These are phyloP conservation scores for Parasarocladium wereldwijsianum DNA, from an alignment of 2,329 filamentous ascomycete species.

Conservation along the genomic window DNA sequence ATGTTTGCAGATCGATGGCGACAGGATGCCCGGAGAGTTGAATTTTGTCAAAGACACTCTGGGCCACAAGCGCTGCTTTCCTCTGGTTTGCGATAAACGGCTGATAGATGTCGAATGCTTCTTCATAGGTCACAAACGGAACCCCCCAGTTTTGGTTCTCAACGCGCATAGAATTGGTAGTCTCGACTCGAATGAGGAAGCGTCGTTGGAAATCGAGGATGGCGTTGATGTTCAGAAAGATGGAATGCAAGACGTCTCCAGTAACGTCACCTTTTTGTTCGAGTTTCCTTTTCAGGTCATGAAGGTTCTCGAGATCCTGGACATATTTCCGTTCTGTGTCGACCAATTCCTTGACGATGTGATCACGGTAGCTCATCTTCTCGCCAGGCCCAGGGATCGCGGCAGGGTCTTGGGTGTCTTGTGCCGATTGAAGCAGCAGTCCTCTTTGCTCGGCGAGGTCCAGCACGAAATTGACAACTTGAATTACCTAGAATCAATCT, in stretches of 20 bases:
- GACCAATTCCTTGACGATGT: slow-evolving; percentile 82
- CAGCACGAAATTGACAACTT: slow-evolving; percentile 83
- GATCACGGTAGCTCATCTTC: slow-evolving; percentile 62
- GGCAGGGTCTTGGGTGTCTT: slow-evolving; percentile 39
- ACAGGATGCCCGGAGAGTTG: slow-evolving; percentile 61
- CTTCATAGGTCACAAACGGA: slow-evolving; percentile 74
- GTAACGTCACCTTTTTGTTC: slow-evolving; percentile 79
- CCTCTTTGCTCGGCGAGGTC: slow-evolving; percentile 72
- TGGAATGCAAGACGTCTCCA: slow-evolving; percentile 82
- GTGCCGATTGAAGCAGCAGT: slow-evolving; percentile 48
- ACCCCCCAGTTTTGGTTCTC: slow-evolving; percentile 81
- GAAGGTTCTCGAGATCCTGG: slow-evolving; percentile 86
- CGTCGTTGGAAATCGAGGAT: slow-evolving; percentile 91
- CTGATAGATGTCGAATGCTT: slow-evolving; percentile 83
- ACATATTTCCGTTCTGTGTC: slow-evolving; percentile 97
- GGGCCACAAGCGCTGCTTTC: slow-evolving; percentile 74
- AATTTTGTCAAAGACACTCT: slow-evolving; percentile 78
- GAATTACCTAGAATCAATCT: slow-evolving; percentile 47
- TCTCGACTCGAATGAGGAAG: slow-evolving; percentile 91
- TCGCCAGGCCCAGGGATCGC: slow-evolving; percentile 36
- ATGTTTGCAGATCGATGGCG: slow-evolving; percentile 70
- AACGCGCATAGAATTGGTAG: slow-evolving; percentile 72
- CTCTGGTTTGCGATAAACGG: slow-evolving; percentile 96
- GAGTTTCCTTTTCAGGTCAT: slow-evolving; percentile 78
- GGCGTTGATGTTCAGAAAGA: slow-evolving; percentile 91